Percentiles rank a stretch among this genome's conserved stretches.
Conservation (phyloP, 306 rosid species). For the Abrus pulchellus region DNA sequence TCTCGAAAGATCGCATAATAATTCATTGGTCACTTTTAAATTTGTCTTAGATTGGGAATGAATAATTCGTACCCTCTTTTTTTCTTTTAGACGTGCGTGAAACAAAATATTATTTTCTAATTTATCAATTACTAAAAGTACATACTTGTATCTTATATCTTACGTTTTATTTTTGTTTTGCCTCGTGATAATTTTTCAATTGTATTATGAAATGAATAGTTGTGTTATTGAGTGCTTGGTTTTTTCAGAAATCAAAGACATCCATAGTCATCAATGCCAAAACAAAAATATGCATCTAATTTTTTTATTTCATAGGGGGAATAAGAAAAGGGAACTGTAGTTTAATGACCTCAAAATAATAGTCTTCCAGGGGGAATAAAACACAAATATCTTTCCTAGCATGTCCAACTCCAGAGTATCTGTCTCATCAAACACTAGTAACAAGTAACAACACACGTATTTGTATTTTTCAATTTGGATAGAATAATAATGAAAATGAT, state of each 20-base stretch:
- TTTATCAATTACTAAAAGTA: background rate
- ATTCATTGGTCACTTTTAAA: background rate
- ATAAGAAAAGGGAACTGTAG: background rate
- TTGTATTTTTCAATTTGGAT: background rate
- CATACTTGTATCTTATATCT: background rate
- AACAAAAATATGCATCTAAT: background rate
- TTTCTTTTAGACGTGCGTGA: background rate
- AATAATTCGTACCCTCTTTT: too few species aligned
- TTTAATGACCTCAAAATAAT: background rate
- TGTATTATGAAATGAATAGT: background rate
- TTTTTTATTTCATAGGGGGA: background rate
- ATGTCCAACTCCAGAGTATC: background rate
- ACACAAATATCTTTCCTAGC: slow-evolving; percentile 15
- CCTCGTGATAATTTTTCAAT: background rate
- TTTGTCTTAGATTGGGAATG: too few species aligned
- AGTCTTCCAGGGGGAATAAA: background rate
- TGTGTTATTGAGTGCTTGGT: background rate
- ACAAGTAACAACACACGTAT: background rate
- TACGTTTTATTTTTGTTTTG: background rate
- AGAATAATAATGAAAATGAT: background rate
- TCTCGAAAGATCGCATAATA: too few species aligned
- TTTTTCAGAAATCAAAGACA: too few species aligned
- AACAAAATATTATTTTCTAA: background rate
- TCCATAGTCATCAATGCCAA: too few species aligned
- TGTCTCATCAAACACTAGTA: background rate